These are phyloP conservation scores for Pharnaceum exiguum DNA, from an alignment of 148 eudicot genomes.

Conservation along the genomic window DNA sequence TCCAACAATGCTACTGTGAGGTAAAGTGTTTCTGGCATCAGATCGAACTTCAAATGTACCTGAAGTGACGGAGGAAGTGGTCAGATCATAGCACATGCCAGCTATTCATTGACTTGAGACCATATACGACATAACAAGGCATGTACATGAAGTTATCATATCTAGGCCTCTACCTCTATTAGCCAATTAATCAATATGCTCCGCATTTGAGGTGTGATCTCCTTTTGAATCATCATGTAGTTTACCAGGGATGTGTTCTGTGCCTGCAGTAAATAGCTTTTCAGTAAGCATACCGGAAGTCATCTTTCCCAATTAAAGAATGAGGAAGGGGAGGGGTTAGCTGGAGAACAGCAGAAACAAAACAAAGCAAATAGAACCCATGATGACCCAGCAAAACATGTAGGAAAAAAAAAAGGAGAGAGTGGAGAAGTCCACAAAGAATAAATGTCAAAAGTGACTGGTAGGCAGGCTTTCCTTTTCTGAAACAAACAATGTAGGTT, in stretches of 20 bases:
- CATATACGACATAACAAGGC: too few species aligned
- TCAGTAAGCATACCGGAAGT: not conserved
- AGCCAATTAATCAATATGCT: constrained; percentile 89
- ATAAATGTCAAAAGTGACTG: too few species aligned
- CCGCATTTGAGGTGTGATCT: constrained; percentile 80
- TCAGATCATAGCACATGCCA: not conserved
- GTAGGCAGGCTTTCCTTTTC: too few species aligned
- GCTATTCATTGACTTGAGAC: too few species aligned
- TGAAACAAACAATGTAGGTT: too few species aligned
- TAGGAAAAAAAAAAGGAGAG: too few species aligned
- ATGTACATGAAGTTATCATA: not conserved
- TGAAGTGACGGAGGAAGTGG: constrained; percentile 24
- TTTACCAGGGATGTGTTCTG: constrained; percentile 39
- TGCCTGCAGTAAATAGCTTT: constrained; percentile 36
- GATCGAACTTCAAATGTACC: constrained; percentile 79
- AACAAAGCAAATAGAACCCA: too few species aligned
- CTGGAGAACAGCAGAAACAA: too few species aligned
- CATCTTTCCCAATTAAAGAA: not conserved
- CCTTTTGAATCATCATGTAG: constrained; percentile 66
- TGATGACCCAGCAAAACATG: too few species aligned
- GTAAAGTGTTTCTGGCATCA: constrained; percentile 92
- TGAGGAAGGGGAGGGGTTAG: too few species aligned
- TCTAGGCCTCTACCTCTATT: constrained; percentile 49
- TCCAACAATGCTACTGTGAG: constrained; percentile 75
- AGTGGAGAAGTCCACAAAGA: too few species aligned